Conservation (phyloP, 2,329 filamentous ascomycete species). For the Albifimbria verrucaria region DNA sequence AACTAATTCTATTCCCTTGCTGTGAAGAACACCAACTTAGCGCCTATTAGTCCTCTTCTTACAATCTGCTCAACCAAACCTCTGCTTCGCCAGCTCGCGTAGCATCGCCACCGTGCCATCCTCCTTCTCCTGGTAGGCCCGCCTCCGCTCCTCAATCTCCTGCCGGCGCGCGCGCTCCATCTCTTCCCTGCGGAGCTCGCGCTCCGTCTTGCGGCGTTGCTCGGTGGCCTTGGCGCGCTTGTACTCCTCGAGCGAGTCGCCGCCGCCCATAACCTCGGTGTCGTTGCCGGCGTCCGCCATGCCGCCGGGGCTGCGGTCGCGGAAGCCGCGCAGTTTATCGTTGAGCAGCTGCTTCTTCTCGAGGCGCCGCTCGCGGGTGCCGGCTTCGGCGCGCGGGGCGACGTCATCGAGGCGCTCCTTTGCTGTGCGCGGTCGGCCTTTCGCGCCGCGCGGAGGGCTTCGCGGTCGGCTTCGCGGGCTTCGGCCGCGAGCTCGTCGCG, state of each 20-base stretch:
- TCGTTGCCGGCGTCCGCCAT: constrained; percentile 54
- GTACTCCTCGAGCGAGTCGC: constrained; percentile 61
- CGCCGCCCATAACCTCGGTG: constrained; percentile 73
- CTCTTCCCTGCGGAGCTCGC: constrained; percentile 81
- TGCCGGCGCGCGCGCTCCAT: constrained; percentile 68
- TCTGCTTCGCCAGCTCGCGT: constrained; percentile 71
- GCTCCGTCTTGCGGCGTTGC: constrained; percentile 75
- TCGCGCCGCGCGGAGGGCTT: constrained; percentile 58
- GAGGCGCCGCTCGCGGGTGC: constrained; percentile 76
- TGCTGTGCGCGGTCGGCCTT: constrained; percentile 63
- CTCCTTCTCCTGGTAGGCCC: constrained; percentile 71
- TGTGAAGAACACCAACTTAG: too few species aligned
- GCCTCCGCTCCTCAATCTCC: constrained; percentile 75
- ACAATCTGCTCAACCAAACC: constrained; percentile 57
- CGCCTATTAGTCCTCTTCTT: too few species aligned
- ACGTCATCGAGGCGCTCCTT: constrained; percentile 77
- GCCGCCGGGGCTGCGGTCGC: constrained; percentile 61
- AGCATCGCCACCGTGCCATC: constrained; percentile 81
- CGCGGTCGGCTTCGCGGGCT: constrained; percentile 45
- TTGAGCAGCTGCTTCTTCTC: constrained; percentile 79
- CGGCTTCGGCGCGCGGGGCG: constrained; percentile 76
- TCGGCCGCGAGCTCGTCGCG: constrained; percentile 47
- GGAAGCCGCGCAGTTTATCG: constrained; percentile 70
- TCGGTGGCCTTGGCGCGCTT: constrained; percentile 63
- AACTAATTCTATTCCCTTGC: not conserved